These are phyloP conservation scores for Hypoxylon intermedium DNA, from an alignment of 495 filamentous ascomycete species.

Conservation along the genomic window DNA sequence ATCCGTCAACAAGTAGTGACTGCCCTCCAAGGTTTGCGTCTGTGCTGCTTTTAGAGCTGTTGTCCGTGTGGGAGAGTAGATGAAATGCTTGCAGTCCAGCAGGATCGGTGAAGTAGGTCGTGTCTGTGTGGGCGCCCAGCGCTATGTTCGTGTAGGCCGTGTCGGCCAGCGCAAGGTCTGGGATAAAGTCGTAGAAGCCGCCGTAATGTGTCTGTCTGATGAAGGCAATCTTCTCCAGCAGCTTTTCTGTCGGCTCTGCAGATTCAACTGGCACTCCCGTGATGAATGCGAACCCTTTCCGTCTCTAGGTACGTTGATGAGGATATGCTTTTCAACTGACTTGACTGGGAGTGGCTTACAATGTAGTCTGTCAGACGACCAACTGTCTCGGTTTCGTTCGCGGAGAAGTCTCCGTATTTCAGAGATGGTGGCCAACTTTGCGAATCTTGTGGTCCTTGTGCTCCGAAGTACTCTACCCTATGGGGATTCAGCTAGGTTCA, in stretches of 20 bases:
- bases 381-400: constrained; percentile 65
- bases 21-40: constrained; percentile 61
- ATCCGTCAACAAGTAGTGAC: constrained; percentile 84
- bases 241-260: constrained; percentile 69
- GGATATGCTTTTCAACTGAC: constrained; percentile 5
- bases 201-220: constrained; percentile 91
- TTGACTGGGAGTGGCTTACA: constrained; percentile 23
- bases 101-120: constrained; percentile 90
- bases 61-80: constrained; percentile 72
- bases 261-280: constrained; percentile 65
- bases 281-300: constrained; percentile 75
- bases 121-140: constrained; percentile 86
- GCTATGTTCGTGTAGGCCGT: constrained; percentile 88
- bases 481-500: not conserved
- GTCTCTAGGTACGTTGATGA: constrained; percentile 42
- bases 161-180: constrained; percentile 85
- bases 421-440: constrained; percentile 26
- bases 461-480: constrained; percentile 35
- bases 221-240: constrained; percentile 81
- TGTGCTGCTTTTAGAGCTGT: constrained; percentile 18
- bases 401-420: constrained; percentile 55
- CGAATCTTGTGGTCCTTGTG: constrained; percentile 18
- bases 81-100: constrained; percentile 91
- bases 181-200: constrained; percentile 93
- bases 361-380: constrained; percentile 56